Evolutionary conservation across 805 yeast genomes (phyloP), one percentile per base, ranked within the genome.

Genomic region (Candida sakaeoensis): DNA sequence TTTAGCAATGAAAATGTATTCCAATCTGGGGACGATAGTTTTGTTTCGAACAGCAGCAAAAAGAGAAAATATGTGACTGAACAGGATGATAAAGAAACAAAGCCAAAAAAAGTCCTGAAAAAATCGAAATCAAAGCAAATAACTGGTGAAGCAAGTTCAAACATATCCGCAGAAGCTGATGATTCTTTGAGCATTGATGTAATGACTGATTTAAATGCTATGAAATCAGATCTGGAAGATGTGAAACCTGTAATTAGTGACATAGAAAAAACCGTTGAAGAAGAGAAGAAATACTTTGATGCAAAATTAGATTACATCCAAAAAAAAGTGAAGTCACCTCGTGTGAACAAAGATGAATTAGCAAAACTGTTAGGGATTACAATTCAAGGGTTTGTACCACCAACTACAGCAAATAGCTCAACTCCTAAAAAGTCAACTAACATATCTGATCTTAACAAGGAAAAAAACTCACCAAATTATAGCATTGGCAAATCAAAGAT

Each of bases 1-100:
- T 62, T 67, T 44, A 51, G 63, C 1, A 48, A 50, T 18, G 66
- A 62, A 8, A 64, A 65, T 43, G 57, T 63, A 3, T 66, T 65
- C 47, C 72, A 67, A 43, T 58, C 65, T 1, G 5, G 13, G 3
- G 29, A 14, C 3, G 18, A 23, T 8, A 33, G 29, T 17, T 57
- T 63, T 32, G 25, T 34, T 27, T 32, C 35, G 3, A n/a, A 25
- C 6, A 13, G 35, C 10, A n/a, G 28, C 12, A 43, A 37, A 33
- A 46, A 43, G 36, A 47, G 49, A 40, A 39, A 40, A 24, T 27
- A 36, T 13, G 46, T 39, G n/a, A 28, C 5, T 13, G 44, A 39
- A 15, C 9, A 32, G 10, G 18, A 35, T 36, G 32, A 28, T 9
- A 9, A 16, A 29, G 37, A 40, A n/a, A 26, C 40, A 2, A 42